phyloP scores from a whole-genome alignment of 202 grass and related monocot species.

The Schoenoplectus tabernaemontani region DNA sequence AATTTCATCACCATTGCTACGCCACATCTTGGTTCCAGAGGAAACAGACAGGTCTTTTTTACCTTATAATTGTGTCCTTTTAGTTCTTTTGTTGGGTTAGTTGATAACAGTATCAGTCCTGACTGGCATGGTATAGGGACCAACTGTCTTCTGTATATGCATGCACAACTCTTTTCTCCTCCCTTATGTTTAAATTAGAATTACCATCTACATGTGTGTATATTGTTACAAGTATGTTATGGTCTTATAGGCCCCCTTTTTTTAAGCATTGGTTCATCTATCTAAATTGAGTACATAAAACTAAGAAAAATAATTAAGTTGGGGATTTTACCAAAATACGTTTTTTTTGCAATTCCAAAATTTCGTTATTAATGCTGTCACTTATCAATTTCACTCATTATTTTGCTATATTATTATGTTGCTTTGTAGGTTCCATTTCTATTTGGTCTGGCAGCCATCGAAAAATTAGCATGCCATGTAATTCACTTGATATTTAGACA shows the following conservation, averaged over 20 bases:
- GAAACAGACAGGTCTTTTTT: conserved; percentile 70
- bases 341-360: neutral
- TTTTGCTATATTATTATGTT: conserved; percentile 1
- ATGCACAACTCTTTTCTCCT: neutral
- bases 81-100: neutral
- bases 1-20: conserved; percentile 93
- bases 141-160: neutral
- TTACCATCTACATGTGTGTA: neutral
- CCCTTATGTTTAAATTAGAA: neutral
- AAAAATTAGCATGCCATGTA: conserved; percentile 67
- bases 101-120: neutral
- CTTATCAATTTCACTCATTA: neutral
- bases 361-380: neutral
- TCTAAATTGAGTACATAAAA: neutral
- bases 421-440: conserved; percentile 84
- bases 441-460: conserved; percentile 74
- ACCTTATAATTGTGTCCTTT: neutral
- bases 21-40: conserved; percentile 98
- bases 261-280: neutral
- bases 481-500: conserved; percentile 95
- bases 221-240: neutral
- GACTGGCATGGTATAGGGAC: neutral
- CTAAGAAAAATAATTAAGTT: neutral
- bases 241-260: neutral
- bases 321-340: neutral